phyloP scores from a whole-genome alignment of 2,329 filamentous ascomycete species.

The Bipolaris bicolor region DNA sequence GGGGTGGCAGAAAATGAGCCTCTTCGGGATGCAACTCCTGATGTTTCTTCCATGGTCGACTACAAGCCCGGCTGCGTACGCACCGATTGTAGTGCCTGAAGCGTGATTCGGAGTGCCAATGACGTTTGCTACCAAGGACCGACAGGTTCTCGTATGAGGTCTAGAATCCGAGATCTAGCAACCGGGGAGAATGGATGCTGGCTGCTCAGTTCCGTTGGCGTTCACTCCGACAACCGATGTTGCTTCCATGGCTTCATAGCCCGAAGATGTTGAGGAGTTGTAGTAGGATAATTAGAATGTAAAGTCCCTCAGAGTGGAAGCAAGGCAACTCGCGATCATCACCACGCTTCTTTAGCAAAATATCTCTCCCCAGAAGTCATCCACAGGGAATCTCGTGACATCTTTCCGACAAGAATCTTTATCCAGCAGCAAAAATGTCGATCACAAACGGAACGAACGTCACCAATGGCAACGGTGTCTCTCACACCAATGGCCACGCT shows the following conservation, averaged over 20 bases:
- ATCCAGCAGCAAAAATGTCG: background rate
- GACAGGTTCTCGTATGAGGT: background rate
- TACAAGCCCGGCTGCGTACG: background rate
- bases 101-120: background rate
- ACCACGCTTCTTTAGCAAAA: background rate
- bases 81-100: background rate
- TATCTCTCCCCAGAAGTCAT: background rate
- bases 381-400: background rate
- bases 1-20: background rate
- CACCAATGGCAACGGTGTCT: background rate
- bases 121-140: background rate
- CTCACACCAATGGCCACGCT: background rate
- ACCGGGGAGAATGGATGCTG: background rate
- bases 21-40: background rate
- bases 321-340: background rate
- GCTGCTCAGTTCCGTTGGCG: background rate
- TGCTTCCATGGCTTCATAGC: background rate
- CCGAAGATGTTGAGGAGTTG: background rate
- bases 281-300: background rate
- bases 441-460: background rate
- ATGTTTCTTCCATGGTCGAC: background rate
- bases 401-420: background rate
- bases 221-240: background rate
- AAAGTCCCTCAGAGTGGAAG: background rate
- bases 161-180: background rate